Base-by-base conservation (phyloP, 176 grass and related monocot species). In the Olyra latifolia region DNA sequence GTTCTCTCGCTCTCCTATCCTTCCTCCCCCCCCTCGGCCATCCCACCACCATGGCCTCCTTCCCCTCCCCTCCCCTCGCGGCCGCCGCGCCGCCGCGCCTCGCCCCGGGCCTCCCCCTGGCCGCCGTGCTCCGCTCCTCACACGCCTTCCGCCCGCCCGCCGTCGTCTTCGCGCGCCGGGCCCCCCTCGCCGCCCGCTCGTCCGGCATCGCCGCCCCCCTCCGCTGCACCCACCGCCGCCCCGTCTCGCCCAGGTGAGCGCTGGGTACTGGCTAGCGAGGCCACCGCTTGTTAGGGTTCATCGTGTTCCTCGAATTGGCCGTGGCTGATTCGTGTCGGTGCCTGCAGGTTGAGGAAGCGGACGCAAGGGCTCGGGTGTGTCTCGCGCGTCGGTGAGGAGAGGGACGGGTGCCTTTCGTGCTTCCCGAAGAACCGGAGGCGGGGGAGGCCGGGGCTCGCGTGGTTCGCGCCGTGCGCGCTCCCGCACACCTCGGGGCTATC, bases 341-440 rank as follows among this genome's bases (percentile, higher is more conserved):
- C 20, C n/a, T 77, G 86, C 80, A 88, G 86, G 80, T 85, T 16
- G 70, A 89, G 87, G 72, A 81, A 35, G 43, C 82, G 65, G 17
- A 17, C 64, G 77, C 69, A 64, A 20, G 82, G 63, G 16, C 38
- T 77, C 47, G 46, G 38, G 0, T 38, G 72, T 2, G 62, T 55
- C 32, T 60, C 85, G 2, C 32, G 54, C 72, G 56, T 29, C 19
- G 58, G 47, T 15, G 64, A 69, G 55, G 77, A 81, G 56, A 81
- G 65, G 46, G 77, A 75, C 55, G 87, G 56, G 1, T 89, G 87
- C 71, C 87, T 89, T 14, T 85, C 87, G 64, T 89, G 87, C 87
- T 85, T 85, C 64, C 71, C 82, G 15, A 85, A 2, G 76, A 58
- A n/a, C n/a, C 60, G 58, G 58, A 76, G 77, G 47, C 71, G 82